phyloP scores from a whole-genome alignment of 1,139 yeast species.

The Taiozyma sp. region DNA sequence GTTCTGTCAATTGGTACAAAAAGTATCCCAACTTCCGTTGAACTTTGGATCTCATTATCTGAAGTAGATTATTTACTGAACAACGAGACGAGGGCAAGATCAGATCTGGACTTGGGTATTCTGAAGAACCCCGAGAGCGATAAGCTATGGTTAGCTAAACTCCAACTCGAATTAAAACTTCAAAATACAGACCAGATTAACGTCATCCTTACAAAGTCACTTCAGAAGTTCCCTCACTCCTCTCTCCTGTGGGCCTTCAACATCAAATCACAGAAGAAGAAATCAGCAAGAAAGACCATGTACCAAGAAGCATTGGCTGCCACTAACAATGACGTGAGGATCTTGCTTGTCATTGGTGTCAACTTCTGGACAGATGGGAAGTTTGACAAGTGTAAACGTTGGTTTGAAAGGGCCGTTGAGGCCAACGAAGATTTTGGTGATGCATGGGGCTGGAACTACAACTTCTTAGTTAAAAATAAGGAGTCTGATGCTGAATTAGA shows the following conservation, averaged over 20 bases:
- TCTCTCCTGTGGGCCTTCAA: slow-evolving; percentile 60
- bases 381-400: slow-evolving; percentile 55
- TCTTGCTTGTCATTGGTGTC: slow-evolving; percentile 60
- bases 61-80: slow-evolving; percentile 37
- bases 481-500: slow-evolving; percentile 28
- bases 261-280: slow-evolving; percentile 40
- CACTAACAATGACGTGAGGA: slow-evolving; percentile 54
- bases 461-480: slow-evolving; percentile 30
- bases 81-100: slow-evolving; percentile 56
- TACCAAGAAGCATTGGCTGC: slow-evolving; percentile 68
- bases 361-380: slow-evolving; percentile 69
- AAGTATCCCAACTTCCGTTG: slow-evolving; percentile 35
- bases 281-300: slow-evolving; percentile 54
- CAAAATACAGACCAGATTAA: slow-evolving; percentile 49
- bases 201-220: slow-evolving; percentile 51
- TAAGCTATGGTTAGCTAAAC: slow-evolving; percentile 50
- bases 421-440: slow-evolving; percentile 65
- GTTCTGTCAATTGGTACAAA: slow-evolving; percentile 41
- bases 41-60: slow-evolving; percentile 56
- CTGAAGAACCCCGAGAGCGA: slow-evolving; percentile 45
- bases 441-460: slow-evolving; percentile 65
- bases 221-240: slow-evolving; percentile 54
- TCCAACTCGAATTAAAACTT: slow-evolving; percentile 49
- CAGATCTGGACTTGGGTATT: slow-evolving; percentile 66
- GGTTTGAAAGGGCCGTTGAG: slow-evolving; percentile 68